Base-by-base conservation (phyloP, 2,329 filamentous ascomycete species). In the Ceratocystis variospora region DNA sequence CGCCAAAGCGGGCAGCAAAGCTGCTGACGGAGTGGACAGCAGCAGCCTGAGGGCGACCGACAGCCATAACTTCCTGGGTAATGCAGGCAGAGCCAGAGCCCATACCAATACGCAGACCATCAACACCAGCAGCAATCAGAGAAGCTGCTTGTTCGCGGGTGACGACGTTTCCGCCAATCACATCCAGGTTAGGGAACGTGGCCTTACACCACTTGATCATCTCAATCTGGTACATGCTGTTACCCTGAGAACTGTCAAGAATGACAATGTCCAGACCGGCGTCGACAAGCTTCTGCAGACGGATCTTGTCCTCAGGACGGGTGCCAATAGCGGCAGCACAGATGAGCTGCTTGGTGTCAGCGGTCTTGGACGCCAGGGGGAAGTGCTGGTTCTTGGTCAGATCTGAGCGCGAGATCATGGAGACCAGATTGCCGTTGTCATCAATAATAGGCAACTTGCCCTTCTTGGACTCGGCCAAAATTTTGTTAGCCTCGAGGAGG, bases 61-160 rank as follows among this genome's bases (percentile, higher is more conserved):
- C 93, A 71, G 94, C 94, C 94, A 99, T 99, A 74, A 99, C 95
- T 79, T 99, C 94, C 79, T 99, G 94, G 66, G 94, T 99, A 72
- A 99, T 99, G 78, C 94, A 99, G 74, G 94, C 94, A 74, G 90
- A 96, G 74, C 94, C 94, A 75, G 90, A 96, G 71, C 94, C 94
- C 94, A 99, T 99, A 75, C 94, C 94, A 74, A 99, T 99, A 75
- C 94, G 90, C 71, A 99, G 85, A 76, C 94, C 95, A 75, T 99
- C 94, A 68, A 90, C 93, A 75, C 94, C 94, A 71, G 93, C 94
- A 69, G 89, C 90, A 73, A 99, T 97, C 71, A 99, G 80, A 69
- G 83, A 80, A 64, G 95, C 94, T 71, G 94, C 94, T 81, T 99
- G 94, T 76, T 97, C 93, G 66, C 93, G 87, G 67, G 94, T 99